Evolutionary conservation across 768 basidiomycete species (phyloP).

Genomic region (Krasilnikovozyma curviuscula): DNA sequence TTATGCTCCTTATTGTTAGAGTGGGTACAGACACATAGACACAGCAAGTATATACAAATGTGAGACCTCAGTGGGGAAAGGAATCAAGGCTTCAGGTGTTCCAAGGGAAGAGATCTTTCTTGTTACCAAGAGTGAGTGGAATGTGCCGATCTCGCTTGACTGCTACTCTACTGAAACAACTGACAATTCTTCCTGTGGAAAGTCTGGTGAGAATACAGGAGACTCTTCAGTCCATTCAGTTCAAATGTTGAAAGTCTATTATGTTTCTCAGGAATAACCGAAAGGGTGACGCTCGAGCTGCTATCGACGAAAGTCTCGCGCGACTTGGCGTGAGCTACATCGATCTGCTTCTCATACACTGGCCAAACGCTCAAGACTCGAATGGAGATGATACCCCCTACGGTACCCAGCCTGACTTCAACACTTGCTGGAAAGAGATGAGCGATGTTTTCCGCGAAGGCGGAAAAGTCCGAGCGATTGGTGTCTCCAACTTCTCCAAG

Average conservation of each 20-base stretch:
- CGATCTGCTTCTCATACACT: constrained; percentile 34
- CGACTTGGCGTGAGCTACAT: constrained; percentile 56
- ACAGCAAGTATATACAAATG: not conserved
- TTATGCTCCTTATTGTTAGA: too few species aligned
- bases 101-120: constrained; percentile 16
- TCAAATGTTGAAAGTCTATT: not conserved
- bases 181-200: too few species aligned
- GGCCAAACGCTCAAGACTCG: constrained; percentile 14
- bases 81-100: constrained; percentile 16
- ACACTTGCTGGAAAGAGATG: constrained; percentile 1
- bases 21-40: constrained; percentile 1
- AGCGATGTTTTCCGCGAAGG: not conserved
- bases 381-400: not conserved
- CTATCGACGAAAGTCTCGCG: constrained; percentile 50
- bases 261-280: not conserved
- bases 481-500: constrained; percentile 1
- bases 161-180: too few species aligned
- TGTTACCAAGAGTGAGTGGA: constrained; percentile 11
- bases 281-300: not conserved
- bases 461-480: constrained; percentile 1
- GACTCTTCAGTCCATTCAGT: too few species aligned
- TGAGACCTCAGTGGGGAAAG: constrained; percentile 16
- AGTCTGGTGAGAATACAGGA: too few species aligned
- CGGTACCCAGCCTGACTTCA: constrained; percentile 4
- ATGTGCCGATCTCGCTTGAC: not conserved